phyloP scores from a whole-genome alignment of 179 eudicot species.

The Actinidia polygama region DNA sequence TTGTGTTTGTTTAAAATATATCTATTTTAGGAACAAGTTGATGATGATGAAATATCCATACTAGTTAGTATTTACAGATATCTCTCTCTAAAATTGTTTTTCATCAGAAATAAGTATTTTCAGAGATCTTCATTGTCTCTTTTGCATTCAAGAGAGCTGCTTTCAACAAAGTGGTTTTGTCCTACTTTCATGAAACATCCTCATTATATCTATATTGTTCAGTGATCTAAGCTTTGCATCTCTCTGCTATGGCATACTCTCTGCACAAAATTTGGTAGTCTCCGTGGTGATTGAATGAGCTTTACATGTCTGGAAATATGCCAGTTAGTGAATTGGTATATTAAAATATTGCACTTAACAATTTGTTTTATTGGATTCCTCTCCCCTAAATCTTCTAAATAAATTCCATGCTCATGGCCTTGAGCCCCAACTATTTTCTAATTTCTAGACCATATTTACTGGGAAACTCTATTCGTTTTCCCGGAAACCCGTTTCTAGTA shows the following conservation, averaged over 20 bases:
- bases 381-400: neutral
- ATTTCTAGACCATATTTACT: too few species aligned
- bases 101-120: too few species aligned
- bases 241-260: constrained; percentile 4
- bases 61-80: too few species aligned
- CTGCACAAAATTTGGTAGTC: neutral
- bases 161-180: neutral
- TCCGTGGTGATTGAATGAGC: neutral
- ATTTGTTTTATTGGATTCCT: neutral
- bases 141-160: neutral
- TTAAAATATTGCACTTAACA: neutral
- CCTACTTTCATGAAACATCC: neutral
- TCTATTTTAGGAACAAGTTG: neutral
- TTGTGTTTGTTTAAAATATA: constrained; percentile 2
- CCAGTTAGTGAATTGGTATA: neutral
- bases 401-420: neutral
- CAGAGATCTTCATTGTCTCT: neutral
- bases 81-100: too few species aligned
- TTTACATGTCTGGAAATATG: neutral
- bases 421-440: neutral
- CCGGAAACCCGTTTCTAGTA: too few species aligned
- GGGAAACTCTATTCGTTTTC: too few species aligned
- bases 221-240: neutral
- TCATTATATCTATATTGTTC: neutral
- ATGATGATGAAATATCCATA: neutral